Conservation (phyloP, 352 stramenopile genomes). For the Globisporangium sylvaticum region DNA sequence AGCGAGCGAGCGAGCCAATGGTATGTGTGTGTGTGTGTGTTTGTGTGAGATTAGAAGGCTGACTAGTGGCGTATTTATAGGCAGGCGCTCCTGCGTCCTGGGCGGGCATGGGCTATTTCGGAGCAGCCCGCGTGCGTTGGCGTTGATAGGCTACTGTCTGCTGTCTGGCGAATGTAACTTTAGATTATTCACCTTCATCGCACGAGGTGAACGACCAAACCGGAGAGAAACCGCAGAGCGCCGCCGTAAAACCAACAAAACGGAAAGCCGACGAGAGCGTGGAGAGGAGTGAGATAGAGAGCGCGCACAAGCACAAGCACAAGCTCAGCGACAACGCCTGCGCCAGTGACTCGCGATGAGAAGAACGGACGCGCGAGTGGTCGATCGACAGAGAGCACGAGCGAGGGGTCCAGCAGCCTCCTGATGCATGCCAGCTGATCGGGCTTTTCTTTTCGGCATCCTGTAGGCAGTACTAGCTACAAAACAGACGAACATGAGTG, state of each 20-base stretch:
- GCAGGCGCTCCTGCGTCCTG: neutral
- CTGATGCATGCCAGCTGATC: neutral
- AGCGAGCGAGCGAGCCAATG: neutral
- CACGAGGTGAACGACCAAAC: neutral
- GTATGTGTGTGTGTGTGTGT: neutral
- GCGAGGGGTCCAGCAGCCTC: neutral
- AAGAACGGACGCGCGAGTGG: neutral
- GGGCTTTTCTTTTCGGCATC: neutral
- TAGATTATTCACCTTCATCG: neutral
- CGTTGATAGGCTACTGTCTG: neutral
- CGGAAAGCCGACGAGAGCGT: neutral
- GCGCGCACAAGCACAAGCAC: neutral
- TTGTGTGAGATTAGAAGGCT: neutral
- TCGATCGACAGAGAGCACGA: neutral
- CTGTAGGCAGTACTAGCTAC: neutral
- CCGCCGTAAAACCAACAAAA: neutral
- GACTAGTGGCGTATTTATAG: conserved; percentile 3
- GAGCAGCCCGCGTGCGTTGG: neutral
- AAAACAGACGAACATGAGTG: conserved; percentile 18
- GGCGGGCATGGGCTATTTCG: neutral
- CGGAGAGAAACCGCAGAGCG: conserved; percentile 4
- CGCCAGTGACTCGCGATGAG: neutral
- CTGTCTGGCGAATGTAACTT: neutral
- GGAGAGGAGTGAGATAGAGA: neutral
- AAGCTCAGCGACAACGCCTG: neutral